phyloP scores from a whole-genome alignment of 2,329 filamentous ascomycete species.

The Rhinocladiella similis region DNA sequence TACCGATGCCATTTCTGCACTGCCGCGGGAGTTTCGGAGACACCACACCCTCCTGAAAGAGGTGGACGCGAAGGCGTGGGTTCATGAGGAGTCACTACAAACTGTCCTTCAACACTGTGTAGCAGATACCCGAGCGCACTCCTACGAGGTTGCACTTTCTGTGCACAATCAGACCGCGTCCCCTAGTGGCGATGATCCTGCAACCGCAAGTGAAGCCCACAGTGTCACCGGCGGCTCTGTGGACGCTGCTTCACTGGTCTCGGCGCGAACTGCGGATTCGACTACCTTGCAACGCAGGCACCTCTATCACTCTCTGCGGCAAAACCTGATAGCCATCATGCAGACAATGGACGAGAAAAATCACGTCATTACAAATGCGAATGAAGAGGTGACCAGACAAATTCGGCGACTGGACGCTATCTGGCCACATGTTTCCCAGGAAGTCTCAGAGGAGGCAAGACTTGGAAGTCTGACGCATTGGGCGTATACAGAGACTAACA shows the following conservation, averaged over 20 bases:
- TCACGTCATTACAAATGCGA: slow-evolving; percentile 89
- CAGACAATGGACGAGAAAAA: slow-evolving; percentile 96
- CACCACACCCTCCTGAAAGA: slow-evolving; percentile 96
- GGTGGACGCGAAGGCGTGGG: slow-evolving; percentile 94
- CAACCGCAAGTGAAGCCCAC: slow-evolving; percentile 19
- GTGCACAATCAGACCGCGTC: slow-evolving; percentile 18
- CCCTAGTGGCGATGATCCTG: slow-evolving; percentile 15
- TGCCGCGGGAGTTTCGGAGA: slow-evolving; percentile 91
- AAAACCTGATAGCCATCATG: slow-evolving; percentile 79
- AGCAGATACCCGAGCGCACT: slow-evolving; percentile 14
- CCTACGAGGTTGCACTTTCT: slow-evolving; percentile 4
- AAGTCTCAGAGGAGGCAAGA: slow-evolving; percentile 93
- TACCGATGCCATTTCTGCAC: slow-evolving; percentile 84
- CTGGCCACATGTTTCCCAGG: slow-evolving; percentile 79
- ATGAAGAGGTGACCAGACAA: slow-evolving; percentile 83
- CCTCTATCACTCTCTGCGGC: slow-evolving; percentile 74
- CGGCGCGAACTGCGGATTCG: slow-evolving; percentile 19
- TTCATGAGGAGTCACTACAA: slow-evolving; percentile 78
- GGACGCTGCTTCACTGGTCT: slow-evolving; percentile 26
- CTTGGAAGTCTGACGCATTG: slow-evolving; percentile 90
- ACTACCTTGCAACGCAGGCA: slow-evolving; percentile 52
- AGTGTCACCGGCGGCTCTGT: slow-evolving; percentile 23
- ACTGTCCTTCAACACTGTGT: slow-evolving; percentile 62
- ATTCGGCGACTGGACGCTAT: slow-evolving; percentile 81
- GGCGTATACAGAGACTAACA: slow-evolving; percentile 88